A percentile compares a stretch with the other conserved stretches of the same genome.
These are phyloP conservation scores for Cyberlindnera misumaiensis DNA, from an alignment of 805 yeast species.

Conservation along the genomic window DNA sequence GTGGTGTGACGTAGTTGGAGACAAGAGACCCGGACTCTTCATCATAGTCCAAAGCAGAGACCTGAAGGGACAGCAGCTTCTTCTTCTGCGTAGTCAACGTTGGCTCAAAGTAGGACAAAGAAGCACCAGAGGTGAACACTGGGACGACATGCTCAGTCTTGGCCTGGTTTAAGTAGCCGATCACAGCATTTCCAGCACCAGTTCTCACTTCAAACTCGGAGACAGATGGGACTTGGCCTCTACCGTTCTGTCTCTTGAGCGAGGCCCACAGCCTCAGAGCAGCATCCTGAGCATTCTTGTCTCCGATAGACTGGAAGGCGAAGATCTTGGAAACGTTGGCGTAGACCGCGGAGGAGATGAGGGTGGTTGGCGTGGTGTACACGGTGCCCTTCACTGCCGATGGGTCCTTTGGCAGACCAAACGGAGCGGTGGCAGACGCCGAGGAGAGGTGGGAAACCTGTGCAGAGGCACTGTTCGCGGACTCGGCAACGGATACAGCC, in stretches of 20 bases:
- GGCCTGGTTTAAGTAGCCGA: slow-evolving; percentile 51
- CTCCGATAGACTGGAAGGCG: slow-evolving; percentile 63
- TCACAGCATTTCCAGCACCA: slow-evolving; percentile 75
- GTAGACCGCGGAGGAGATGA: slow-evolving; percentile 50
- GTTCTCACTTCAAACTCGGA: slow-evolving; percentile 62
- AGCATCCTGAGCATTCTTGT: slow-evolving; percentile 53
- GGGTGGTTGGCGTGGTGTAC: slow-evolving; percentile 39
- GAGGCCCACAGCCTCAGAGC: slow-evolving; percentile 55
- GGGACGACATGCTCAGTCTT: slow-evolving; percentile 28
- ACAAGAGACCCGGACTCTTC: slow-evolving; percentile 42
- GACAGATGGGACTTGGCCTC: slow-evolving; percentile 54
- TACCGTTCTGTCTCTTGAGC: slow-evolving; percentile 42
- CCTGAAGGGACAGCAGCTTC: slow-evolving; percentile 61
- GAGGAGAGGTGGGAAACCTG: slow-evolving; percentile 27
- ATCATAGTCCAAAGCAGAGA: slow-evolving; percentile 73
- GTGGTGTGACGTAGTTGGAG: slow-evolving; percentile 57
- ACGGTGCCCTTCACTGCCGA: slow-evolving; percentile 9
- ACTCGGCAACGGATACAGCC: slow-evolving; percentile 15
- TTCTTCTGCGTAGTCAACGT: slow-evolving; percentile 31
- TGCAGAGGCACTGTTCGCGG: slow-evolving; percentile 15
- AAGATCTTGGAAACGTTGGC: slow-evolving; percentile 46
- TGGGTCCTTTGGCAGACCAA: slow-evolving; percentile 34
- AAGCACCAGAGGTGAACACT: slow-evolving; percentile 59
- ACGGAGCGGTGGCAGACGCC: slow-evolving; percentile 43
- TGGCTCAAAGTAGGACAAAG: slow-evolving; percentile 63